A percentile compares a stretch with the other conserved stretches of the same genome.
Conservation (phyloP, 1,284 basidiomycete species). For the Hypsizygus ulmarius region DNA sequence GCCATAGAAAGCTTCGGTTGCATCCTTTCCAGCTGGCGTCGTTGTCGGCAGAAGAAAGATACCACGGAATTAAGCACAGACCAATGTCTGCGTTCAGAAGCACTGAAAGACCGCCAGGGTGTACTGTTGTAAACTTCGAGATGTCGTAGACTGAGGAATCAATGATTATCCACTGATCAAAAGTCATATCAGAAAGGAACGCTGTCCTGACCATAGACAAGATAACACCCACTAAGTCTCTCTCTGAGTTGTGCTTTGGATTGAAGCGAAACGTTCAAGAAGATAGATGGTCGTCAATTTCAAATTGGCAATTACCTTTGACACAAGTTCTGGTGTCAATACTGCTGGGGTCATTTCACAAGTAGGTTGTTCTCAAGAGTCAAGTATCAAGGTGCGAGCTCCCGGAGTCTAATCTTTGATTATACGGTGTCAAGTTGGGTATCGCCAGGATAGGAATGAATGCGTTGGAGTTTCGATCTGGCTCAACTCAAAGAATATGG, state of each 20-base stretch:
- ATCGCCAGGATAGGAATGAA: no score
- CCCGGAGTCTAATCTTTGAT: no score
- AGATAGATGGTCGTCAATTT: background rate
- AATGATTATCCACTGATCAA: constrained; percentile 72
- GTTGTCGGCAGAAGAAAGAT: constrained; percentile 31
- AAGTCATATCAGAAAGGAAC: constrained; percentile 9
- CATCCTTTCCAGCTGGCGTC: constrained; percentile 73
- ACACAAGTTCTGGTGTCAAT: constrained; percentile 6
- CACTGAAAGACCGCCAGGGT: constrained; percentile 77
- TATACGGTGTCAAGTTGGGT: no score
- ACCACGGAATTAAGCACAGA: constrained; percentile 29
- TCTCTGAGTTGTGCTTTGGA: constrained; percentile 17
- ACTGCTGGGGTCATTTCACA: background rate
- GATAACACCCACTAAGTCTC: constrained; percentile 16
- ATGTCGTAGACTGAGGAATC: constrained; percentile 84
- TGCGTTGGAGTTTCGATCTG: no score
- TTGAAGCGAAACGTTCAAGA: background rate
- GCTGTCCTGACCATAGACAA: no score
- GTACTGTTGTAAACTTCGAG: constrained; percentile 72
- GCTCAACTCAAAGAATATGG: no score
- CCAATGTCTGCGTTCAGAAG: constrained; percentile 65
- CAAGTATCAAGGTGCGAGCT: no score
- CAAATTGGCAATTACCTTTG: constrained; percentile 7
- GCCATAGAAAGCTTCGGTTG: constrained; percentile 79
- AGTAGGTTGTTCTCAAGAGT: background rate